Evolutionary conservation across 2,329 filamentous ascomycete species (phyloP).

Genomic region (Reticulascus tulasneorum): DNA sequence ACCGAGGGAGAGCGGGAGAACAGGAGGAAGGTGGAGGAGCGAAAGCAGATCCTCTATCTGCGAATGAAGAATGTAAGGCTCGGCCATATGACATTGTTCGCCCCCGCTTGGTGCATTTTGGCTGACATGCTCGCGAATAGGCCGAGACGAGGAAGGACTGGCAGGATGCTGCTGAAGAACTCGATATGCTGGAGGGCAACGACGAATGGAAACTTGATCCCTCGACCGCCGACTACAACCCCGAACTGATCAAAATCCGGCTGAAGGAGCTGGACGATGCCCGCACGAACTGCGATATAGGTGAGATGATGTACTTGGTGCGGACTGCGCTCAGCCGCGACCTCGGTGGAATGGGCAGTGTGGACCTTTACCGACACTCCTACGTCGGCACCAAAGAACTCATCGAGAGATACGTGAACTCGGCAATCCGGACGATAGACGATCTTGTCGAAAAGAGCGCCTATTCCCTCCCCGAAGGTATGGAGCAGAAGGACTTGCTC

Average conservation of each 20-base stretch:
- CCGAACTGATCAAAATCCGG: conserved; percentile 63
- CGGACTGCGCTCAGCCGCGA: conserved; percentile 77
- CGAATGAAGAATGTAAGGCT: conserved; percentile 61
- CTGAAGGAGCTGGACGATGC: conserved; percentile 72
- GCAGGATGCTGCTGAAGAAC: conserved; percentile 68
- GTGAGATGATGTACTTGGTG: conserved; percentile 74
- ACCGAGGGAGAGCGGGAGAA: conserved; percentile 46
- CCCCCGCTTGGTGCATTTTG: background rate
- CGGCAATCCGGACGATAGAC: conserved; percentile 69
- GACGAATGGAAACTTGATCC: conserved; percentile 74
- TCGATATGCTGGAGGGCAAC: conserved; percentile 77
- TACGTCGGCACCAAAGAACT: conserved; percentile 82
- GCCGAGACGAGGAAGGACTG: conserved; percentile 69
- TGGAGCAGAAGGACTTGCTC: conserved; percentile 57
- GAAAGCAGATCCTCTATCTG: conserved; percentile 58
- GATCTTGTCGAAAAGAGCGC: conserved; percentile 62
- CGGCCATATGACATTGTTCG: background rate
- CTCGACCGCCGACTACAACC: conserved; percentile 64
- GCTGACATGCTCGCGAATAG: conserved; percentile 31
- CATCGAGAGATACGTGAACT: conserved; percentile 83
- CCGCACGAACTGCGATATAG: conserved; percentile 65
- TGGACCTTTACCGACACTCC: conserved; percentile 76
- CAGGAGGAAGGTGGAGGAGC: conserved; percentile 47
- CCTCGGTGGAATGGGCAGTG: conserved; percentile 80
- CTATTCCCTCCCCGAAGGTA: conserved; percentile 40